Evolutionary conservation across 75 land plant genomes (phyloP).

Genomic region (Cunninghamia lanceolata): DNA sequence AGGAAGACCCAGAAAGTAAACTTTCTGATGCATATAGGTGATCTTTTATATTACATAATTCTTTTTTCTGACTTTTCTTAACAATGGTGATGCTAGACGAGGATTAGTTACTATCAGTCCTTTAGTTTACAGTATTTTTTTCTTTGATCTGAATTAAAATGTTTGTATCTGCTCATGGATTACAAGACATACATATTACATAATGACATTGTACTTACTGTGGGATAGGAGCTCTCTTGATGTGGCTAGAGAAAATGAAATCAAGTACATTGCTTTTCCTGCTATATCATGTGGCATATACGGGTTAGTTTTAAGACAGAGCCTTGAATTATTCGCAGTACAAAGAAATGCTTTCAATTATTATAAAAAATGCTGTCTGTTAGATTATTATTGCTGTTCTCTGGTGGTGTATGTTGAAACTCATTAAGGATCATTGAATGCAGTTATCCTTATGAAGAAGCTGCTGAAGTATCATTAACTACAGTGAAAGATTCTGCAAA

Average conservation of each 20-base stretch:
- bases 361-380: not conserved
- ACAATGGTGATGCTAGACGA: not conserved
- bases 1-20: slow-evolving; percentile 34
- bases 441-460: slow-evolving; percentile 72
- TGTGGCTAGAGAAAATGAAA: slow-evolving; percentile 60
- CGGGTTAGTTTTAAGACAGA: slow-evolving; percentile 37
- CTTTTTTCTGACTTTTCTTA: not conserved
- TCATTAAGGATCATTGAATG: slow-evolving; percentile 1
- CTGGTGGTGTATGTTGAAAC: not conserved
- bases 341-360: not conserved
- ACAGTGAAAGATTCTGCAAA: slow-evolving; percentile 39
- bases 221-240: slow-evolving; percentile 54
- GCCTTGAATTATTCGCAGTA: not conserved
- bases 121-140: not conserved
- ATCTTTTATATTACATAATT: not conserved
- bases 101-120: not conserved
- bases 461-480: slow-evolving; percentile 59
- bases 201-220: not conserved
- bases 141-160: not conserved
- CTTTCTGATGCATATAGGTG: slow-evolving; percentile 75
- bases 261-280: slow-evolving; percentile 89
- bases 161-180: not conserved
- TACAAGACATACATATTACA: not conserved
- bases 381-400: not conserved
- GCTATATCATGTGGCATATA: slow-evolving; percentile 93